Evolutionary conservation across 1,139 yeast species (phyloP), one percentile per base, ranked within the genome.

Genomic region (Arxiozyma heterogenica): DNA sequence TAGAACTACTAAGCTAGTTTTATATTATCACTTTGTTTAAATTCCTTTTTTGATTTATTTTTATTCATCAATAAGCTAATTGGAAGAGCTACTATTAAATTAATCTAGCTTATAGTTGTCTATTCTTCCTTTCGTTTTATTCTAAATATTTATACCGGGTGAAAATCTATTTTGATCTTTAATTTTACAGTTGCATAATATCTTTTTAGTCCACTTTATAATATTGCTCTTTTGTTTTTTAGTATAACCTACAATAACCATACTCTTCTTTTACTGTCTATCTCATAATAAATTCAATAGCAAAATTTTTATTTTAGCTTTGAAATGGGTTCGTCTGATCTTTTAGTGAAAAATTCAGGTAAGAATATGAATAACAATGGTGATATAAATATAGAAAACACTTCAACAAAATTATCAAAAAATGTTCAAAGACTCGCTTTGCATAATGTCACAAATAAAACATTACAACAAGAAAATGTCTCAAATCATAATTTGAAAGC

Each of bases 361-460:
- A 21, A 46, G 7, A 34, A 38, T 21, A 17, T 12, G 15, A 38
- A 46, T 21, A 45, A 49, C 9, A 34, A 30, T 25, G 41, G 44
- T 25, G 44, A 51, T 21, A 27, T 34, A 47, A 51, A 45, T 22
- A 41, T 51, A 22, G 50, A 49, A n/a, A 53, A 27, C 42, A 44
- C 49, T 21, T 47, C 66, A 22, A 56, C 64, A 48, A 64, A 61
- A 56, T 54, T 60, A 23, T 53, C 61, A 23, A 58, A 64, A 51
- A 64, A 58, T 50, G 66, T 61, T n/a, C 67, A 61, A 57, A 53
- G 70, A 48, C 54, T 67, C 43, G 71, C 68, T 27, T 57, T 67
- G 50, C 62, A 65, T 50, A 67, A 67, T 52, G 71, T 67, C 18
- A 67, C 71, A 25, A 66, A 67, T 53, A 66, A 69, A 18, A 60